phyloP scores from a whole-genome alignment of 2,329 filamentous ascomycete genomes.

The Aspergillus quadrilineatus region DNA sequence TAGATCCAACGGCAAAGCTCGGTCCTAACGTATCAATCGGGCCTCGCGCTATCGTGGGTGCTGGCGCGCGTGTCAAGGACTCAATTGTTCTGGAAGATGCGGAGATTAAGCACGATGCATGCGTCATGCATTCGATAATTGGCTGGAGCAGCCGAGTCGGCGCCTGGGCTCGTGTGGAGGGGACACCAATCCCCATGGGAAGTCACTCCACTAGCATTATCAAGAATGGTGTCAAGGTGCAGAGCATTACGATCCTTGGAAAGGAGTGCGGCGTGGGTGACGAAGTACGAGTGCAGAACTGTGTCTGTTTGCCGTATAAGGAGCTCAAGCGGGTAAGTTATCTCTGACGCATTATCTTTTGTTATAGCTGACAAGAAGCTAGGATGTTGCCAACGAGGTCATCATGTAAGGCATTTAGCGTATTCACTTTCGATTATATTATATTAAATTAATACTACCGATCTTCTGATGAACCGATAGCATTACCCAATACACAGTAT shows the following conservation, averaged over 20 bases:
- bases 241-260: slow-evolving; percentile 94
- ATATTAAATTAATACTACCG: slow-evolving; percentile 1
- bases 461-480: background rate
- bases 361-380: slow-evolving; percentile 5
- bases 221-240: slow-evolving; percentile 98
- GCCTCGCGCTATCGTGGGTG: slow-evolving; percentile 78
- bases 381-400: slow-evolving; percentile 58
- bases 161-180: slow-evolving; percentile 97
- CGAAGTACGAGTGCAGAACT: slow-evolving; percentile 95
- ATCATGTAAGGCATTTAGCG: slow-evolving; percentile 70
- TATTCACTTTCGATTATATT: background rate
- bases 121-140: slow-evolving; percentile 91
- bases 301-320: slow-evolving; percentile 95
- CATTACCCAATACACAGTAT: background rate
- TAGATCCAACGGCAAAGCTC: slow-evolving; percentile 93
- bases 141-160: slow-evolving; percentile 95
- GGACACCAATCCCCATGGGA: slow-evolving; percentile 79
- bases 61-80: slow-evolving; percentile 91
- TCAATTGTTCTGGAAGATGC: slow-evolving; percentile 91
- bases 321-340: slow-evolving; percentile 85
- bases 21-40: slow-evolving; percentile 96
- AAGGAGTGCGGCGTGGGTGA: slow-evolving; percentile 95
- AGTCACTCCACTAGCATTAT: slow-evolving; percentile 93
- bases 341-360: background rate
- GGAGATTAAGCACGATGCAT: slow-evolving; percentile 96